Evolutionary conservation across 495 filamentous ascomycete genomes (phyloP).

Genomic region (Hamigera avellanea): DNA sequence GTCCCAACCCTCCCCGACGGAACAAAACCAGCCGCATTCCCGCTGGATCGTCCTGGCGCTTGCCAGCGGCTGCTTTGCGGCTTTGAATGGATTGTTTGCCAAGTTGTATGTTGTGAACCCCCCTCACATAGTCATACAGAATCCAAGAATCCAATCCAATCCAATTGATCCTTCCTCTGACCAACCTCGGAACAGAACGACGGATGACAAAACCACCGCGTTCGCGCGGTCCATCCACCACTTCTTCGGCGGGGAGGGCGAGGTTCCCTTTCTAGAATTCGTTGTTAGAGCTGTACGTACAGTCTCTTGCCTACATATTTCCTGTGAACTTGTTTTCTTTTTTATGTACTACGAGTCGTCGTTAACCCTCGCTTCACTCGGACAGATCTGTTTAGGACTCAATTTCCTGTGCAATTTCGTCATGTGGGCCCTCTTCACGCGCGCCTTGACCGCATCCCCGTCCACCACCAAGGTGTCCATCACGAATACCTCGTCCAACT

Average conservation of each 20-base stretch:
- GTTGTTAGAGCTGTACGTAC: constrained; percentile 60
- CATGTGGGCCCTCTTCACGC: constrained; percentile 83
- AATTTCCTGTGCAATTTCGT: constrained; percentile 84
- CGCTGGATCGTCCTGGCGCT: constrained; percentile 74
- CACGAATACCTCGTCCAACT: constrained; percentile 89
- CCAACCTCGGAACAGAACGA: no score
- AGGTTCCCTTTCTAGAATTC: constrained; percentile 49
- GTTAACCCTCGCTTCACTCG: no score
- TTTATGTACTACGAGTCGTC: no score
- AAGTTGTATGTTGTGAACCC: constrained; percentile 87
- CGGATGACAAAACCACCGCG: constrained; percentile 65
- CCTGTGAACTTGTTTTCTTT: no score
- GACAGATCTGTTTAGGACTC: constrained; percentile 71
- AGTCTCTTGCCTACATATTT: no score
- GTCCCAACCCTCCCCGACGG: no score
- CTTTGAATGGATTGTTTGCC: constrained; percentile 91
- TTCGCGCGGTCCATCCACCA: constrained; percentile 54
- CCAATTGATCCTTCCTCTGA: no score
- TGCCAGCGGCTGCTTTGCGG: constrained; percentile 79
- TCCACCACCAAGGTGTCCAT: constrained; percentile 87
- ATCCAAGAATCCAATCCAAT: no score
- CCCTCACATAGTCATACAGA: no score
- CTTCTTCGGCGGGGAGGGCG: constrained; percentile 33
- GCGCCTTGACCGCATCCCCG: constrained; percentile 69
- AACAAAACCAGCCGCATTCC: constrained; percentile 3